Evolutionary conservation across 2,329 filamentous ascomycete species (phyloP), one percentile per base, ranked within the genome.

Genomic region (Capronia epimyces): DNA sequence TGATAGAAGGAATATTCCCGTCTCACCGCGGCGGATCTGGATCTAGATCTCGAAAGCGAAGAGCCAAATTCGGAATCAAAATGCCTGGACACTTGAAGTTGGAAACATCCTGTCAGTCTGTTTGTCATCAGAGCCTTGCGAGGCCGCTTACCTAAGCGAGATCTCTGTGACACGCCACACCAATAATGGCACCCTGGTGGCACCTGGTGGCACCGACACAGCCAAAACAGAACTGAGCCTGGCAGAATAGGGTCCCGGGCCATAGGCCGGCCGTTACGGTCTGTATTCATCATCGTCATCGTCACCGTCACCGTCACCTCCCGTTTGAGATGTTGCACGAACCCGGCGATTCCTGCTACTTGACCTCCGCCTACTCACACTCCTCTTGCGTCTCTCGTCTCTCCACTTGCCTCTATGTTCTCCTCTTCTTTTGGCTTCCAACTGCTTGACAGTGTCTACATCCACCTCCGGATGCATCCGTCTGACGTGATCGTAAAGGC

Each of bases 401-500:
- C 18, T 46, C 46, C 49, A 50, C 21, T 39, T 46, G 10, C 56
- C 58, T 45, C 58, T 49, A 6, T 41, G 45, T 29, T 59, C 57
- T 3, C 55, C 52, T 13, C 57, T 39, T 13, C 50, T 49, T 20
- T 20, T 42, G 5, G 15, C 37, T 43, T 59, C 52, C 43, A 44
- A 27, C 41, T 22, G 47, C 47, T 61, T 61, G 13, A 61, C 29
- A 27, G 52, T 29, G 21, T 50, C 46, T 3, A 61, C 52, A 52
- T 62, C 59, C 3, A 62, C 47, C 8, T 62, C 52, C 3, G 59
- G 58, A 49, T 62, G 60, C 32, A 53, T 56, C 13, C 52, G 49
- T 47, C 58, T 36, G 20, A 62, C 54, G 40, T 62, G 60, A 9
- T 53, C 41, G 43, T 62, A 62, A 22, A 62, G 48, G 16, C 45